Evolutionary conservation across 2,329 filamentous ascomycete genomes (phyloP), one percentile per base, ranked within the genome.

Genomic region (Fusarium mexicanum): DNA sequence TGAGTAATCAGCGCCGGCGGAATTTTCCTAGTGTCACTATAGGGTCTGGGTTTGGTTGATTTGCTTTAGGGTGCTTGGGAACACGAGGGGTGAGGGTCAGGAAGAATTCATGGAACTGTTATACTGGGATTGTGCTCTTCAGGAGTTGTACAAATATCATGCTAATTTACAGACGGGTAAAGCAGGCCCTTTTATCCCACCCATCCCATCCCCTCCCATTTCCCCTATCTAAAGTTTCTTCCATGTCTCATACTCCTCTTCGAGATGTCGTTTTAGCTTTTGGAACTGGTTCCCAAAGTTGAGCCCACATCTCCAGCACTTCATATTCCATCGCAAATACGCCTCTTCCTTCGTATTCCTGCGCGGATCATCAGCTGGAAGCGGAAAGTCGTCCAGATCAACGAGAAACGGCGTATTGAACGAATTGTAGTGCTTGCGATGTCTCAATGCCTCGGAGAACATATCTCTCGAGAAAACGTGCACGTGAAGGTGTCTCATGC

Each of bases 401-500:
- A 98, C 89, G 29, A 99, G 89, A 81, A 98, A 99, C 8, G 89
- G 89, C 60, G 95, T 97, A 38, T 90, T 91, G 83, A 98, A 98
- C 73, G 93, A 96, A 79, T 96, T 94, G 84, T 98, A 98, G 83
- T 98, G 96, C 81, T 95, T 96, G 73, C 91, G 88, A 80, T 96
- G 91, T 83, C 92, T 94, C 82, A 98, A 75, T 51, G 87, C 88
- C 17, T 89, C 87, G 43, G 92, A 94, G 77, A 90, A 87, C 87
- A 94, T 92, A 80, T 99, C 96, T 24, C 90, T 86, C 44, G 93
- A 94, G 65, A 98, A 84, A 37, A 98, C 90, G 82, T 99, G 96
- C 8, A 98, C 87, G 83, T 99, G 96, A 62, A 98, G 81, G 81
- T 98, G 94, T 72, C 90, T 92, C 96, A 99, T 98, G 64, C 92